Percentiles rank a stretch among this genome's conserved stretches.
phyloP scores from a whole-genome alignment of 2,329 filamentous ascomycete species.

The Chaetomium sp. region DNA sequence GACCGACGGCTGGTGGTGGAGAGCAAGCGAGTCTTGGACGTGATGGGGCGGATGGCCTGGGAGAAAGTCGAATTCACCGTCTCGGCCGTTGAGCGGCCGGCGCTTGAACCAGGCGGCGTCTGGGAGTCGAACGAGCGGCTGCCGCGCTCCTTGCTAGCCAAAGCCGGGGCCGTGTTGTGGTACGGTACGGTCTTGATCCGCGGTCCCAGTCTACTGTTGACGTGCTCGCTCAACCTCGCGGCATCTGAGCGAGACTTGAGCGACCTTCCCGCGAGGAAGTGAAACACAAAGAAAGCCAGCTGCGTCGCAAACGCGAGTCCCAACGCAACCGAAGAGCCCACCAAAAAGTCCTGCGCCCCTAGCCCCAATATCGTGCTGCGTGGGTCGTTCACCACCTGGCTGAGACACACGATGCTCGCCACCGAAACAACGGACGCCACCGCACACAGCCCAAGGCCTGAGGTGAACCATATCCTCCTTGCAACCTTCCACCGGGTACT shows the following conservation, averaged over 20 bases:
- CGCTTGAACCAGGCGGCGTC: constrained; percentile 40
- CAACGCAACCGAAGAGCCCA: constrained; percentile 40
- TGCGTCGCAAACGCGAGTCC: constrained; percentile 42
- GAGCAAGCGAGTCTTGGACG: constrained; percentile 51
- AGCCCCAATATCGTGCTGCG: constrained; percentile 30
- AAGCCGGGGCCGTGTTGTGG: constrained; percentile 36
- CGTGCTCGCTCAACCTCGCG: constrained; percentile 29
- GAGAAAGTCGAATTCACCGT: constrained; percentile 43
- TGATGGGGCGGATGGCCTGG: constrained; percentile 46
- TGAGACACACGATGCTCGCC: constrained; percentile 36
- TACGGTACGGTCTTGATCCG: constrained; percentile 50
- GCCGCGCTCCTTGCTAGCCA: constrained; percentile 29
- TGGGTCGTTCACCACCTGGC: constrained; percentile 28
- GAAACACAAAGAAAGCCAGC: constrained; percentile 41
- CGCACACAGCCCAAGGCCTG: constrained; percentile 36
- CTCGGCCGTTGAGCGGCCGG: constrained; percentile 39
- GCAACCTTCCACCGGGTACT: constrained; percentile 20
- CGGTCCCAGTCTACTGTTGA: constrained; percentile 24
- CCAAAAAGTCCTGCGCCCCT: constrained; percentile 32
- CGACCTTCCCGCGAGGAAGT: constrained; percentile 36
- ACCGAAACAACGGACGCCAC: constrained; percentile 42
- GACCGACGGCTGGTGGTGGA: constrained; percentile 32
- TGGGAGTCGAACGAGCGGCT: constrained; percentile 32
- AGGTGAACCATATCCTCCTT: constrained; percentile 32
- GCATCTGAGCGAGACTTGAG: constrained; percentile 25